Evolutionary conservation across 2,329 filamentous ascomycete species (phyloP).

Genomic region (Claviceps spartinae): DNA sequence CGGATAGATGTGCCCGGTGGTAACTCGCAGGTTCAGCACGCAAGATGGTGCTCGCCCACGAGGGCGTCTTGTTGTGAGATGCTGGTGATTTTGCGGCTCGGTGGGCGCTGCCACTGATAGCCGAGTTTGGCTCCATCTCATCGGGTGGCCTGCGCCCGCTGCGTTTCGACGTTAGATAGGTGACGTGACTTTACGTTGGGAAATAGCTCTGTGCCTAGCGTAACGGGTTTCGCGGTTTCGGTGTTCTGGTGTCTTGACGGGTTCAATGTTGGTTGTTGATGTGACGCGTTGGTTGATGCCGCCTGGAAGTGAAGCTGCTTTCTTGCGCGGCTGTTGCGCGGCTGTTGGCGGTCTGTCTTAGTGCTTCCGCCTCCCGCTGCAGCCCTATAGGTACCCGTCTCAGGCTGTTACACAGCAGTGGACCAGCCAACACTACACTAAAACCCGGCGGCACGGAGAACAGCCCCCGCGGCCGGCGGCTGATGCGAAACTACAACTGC

Average conservation of each 20-base stretch:
- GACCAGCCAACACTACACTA: too few species aligned
- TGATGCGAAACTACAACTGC: too few species aligned
- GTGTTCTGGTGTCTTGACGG: neutral
- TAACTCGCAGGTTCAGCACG: neutral
- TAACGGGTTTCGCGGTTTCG: neutral
- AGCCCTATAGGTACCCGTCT: too few species aligned
- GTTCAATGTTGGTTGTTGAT: neutral
- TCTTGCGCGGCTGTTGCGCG: neutral
- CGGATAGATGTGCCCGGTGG: neutral
- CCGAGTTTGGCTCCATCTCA: too few species aligned
- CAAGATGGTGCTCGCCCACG: neutral
- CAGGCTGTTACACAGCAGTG: too few species aligned
- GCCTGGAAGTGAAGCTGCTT: neutral
- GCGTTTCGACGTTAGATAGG: too few species aligned
- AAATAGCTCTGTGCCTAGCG: neutral
- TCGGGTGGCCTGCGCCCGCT: too few species aligned
- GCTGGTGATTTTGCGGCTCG: neutral
- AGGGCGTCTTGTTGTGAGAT: neutral
- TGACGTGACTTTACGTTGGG: too few species aligned
- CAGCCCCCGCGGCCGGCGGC: too few species aligned
- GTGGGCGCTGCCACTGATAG: neutral
- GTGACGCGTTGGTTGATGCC: neutral
- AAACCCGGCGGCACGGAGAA: too few species aligned
- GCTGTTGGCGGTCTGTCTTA: too few species aligned
- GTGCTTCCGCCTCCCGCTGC: too few species aligned